Conservation (phyloP, 176 grass and related monocot genomes). For the Avena sativa region DNA sequence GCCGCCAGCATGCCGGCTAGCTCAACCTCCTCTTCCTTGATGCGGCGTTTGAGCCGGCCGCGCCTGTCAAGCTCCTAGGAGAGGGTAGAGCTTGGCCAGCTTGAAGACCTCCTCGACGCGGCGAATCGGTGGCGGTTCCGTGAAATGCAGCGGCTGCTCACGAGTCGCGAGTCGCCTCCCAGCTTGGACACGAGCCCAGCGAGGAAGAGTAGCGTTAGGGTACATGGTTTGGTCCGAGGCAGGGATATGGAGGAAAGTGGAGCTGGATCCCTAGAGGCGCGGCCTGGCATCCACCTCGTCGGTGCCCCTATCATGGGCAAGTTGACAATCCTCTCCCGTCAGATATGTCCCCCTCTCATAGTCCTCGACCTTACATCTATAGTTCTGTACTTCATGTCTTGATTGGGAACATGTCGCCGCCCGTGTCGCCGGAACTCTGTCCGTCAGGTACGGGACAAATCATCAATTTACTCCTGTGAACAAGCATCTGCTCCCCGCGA, state of each 20-base stretch:
- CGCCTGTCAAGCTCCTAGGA: too few species aligned
- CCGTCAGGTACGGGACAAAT: too few species aligned
- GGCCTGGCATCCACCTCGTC: slow-evolving; percentile 72
- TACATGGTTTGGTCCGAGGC: slow-evolving; percentile 25
- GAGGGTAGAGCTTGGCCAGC: too few species aligned
- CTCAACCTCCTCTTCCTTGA: too few species aligned
- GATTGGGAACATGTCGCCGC: neutral
- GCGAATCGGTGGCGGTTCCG: too few species aligned
- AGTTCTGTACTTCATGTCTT: neutral
- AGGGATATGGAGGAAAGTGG: slow-evolving; percentile 45
- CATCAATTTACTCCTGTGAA: too few species aligned
- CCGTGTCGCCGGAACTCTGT: too few species aligned
- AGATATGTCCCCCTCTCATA: slow-evolving; percentile 39
- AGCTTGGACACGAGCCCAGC: neutral
- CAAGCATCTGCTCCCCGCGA: too few species aligned
- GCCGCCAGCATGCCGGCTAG: too few species aligned
- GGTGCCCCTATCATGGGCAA: slow-evolving; percentile 80
- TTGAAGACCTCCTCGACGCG: too few species aligned
- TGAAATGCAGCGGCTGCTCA: neutral
- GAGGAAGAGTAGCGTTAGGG: slow-evolving; percentile 28
- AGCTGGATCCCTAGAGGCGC: slow-evolving; percentile 63
- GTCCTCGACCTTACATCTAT: neutral
- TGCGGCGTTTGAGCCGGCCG: too few species aligned
- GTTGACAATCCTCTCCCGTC: slow-evolving; percentile 81
- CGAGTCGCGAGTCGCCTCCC: slow-evolving; percentile 18